Percentiles rank a stretch among this genome's conserved stretches.
phyloP scores from a whole-genome alignment of 139 green algal genomes.

The Chlamydomonas sp. region DNA sequence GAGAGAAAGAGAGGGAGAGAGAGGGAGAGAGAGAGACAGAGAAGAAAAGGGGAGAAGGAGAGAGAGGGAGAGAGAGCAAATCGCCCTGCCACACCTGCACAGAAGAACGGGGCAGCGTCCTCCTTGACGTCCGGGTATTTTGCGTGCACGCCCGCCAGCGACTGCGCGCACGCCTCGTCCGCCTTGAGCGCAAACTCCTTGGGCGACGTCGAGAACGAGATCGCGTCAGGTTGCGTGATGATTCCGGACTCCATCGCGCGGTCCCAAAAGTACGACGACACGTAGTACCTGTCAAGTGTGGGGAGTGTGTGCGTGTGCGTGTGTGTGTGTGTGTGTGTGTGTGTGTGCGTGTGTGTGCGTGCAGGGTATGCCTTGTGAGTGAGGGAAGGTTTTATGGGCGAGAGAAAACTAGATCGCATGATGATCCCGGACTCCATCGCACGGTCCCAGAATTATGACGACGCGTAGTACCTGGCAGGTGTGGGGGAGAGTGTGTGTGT shows the following conservation, averaged over 20 bases:
- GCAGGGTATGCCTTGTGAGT: no score
- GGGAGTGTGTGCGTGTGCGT: constrained; percentile 4
- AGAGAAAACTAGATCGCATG: constrained; percentile 22
- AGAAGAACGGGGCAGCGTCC: constrained; percentile 12
- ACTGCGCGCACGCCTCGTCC: constrained; percentile 24
- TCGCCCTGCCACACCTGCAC: no score
- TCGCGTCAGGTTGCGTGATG: constrained; percentile 33
- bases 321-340: constrained; percentile 12
- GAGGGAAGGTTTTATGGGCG: no score
- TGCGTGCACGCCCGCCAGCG: constrained; percentile 2
- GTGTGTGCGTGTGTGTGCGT: constrained; percentile 13
- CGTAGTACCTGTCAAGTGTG: constrained; percentile 75
- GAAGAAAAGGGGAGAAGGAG: no score
- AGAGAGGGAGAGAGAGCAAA: no score
- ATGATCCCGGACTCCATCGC: constrained; percentile 51
- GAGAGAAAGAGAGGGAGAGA: no score
- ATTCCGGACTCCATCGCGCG: constrained; percentile 46
- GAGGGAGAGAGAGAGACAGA: no score
- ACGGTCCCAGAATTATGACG: constrained; percentile 95
- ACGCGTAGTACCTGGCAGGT: constrained; percentile 80
- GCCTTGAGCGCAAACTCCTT: constrained; percentile 39
- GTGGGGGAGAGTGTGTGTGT: no score
- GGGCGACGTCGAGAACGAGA: constrained; percentile 28
- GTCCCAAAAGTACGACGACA: constrained; percentile 97
- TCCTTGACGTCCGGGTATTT: constrained; percentile 20